Evolutionary conservation across 2,329 filamentous ascomycete genomes (phyloP), one percentile per base, ranked within the genome.

Genomic region (Dryadomyces quercivorus): DNA sequence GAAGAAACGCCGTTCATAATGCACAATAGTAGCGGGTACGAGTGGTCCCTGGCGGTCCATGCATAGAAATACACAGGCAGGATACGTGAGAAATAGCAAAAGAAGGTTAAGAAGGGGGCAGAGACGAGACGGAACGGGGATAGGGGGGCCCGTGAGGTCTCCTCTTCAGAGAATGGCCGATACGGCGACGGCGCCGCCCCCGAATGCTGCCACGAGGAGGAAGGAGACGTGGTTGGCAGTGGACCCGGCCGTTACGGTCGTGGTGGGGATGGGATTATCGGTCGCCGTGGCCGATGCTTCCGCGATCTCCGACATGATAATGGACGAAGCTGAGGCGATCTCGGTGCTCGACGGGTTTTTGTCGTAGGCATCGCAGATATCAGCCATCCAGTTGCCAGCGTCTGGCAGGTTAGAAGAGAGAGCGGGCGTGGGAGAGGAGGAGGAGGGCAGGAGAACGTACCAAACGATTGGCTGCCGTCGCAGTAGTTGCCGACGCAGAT

Each of bases 401-500:
- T 61, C 57, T 59, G 10, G 13, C 9, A 8, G 3, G 44, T 34
- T 20, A 31, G 18, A 36, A 22, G 16, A 9, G n/a, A n/a, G n/a
- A n/a, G n/a, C n/a, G n/a, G n/a, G 8, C 8, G 4, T 1, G n/a
- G 20, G n/a, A 42, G 9, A 34, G 36, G 18, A 7, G 31, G 15
- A 18, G 31, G 40, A 31, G 9, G 31, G 31, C 13, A 34, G 10
- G 21, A 34, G 13, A 51, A 56, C 52, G 2, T 26, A 59, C 57
- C 56, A 45, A 59, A 57, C 1, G 54, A 51, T 10, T 42, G n/a
- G 9, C 10, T 5, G 26, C 54, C 50, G 46, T 61, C 59, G 48
- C 60, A 61, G 38, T 53, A 53, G 1, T 31, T 53, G 22, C 59
- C 60, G 12, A 55, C 55, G 26, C 60, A 61, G 12, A 61, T 54